These are phyloP conservation scores for Chiua virens DNA, from an alignment of 768 basidiomycete genomes.

Conservation along the genomic window DNA sequence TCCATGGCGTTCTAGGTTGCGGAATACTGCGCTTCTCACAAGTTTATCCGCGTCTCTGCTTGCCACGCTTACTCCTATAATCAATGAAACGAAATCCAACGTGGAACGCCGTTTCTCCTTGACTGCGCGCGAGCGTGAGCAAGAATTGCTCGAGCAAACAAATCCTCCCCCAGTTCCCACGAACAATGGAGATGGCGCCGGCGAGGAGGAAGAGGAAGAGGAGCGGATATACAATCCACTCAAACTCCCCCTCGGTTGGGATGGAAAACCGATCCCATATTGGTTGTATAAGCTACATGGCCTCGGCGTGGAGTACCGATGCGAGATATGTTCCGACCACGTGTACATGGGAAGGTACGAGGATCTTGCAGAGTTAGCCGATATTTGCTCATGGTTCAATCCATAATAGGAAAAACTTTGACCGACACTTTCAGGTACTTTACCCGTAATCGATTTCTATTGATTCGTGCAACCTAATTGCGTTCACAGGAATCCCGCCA, in stretches of 20 bases:
- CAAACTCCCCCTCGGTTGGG: slow-evolving; percentile 96
- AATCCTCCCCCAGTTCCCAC: slow-evolving; percentile 50
- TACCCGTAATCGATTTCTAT: slow-evolving; percentile 10
- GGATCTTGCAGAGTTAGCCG: background rate
- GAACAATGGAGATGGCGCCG: slow-evolving; percentile 44
- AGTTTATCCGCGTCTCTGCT: slow-evolving; percentile 70
- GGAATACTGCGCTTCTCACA: slow-evolving; percentile 69
- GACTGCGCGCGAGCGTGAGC: slow-evolving; percentile 96
- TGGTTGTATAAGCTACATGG: slow-evolving; percentile 99
- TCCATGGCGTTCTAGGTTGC: slow-evolving; percentile 48
- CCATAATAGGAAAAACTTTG: slow-evolving; percentile 81
- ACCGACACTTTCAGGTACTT: slow-evolving; percentile 86
- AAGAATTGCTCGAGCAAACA: slow-evolving; percentile 78
- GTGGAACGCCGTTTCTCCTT: slow-evolving; percentile 96
- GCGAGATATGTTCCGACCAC: slow-evolving; percentile 96
- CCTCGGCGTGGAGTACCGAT: slow-evolving; percentile 95
- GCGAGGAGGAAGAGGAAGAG: slow-evolving; percentile 90
- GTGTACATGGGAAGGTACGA: slow-evolving; percentile 92
- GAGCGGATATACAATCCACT: slow-evolving; percentile 98
- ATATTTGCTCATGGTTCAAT: slow-evolving; percentile 16
- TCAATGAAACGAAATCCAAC: slow-evolving; percentile 92
- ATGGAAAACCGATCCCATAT: slow-evolving; percentile 98
- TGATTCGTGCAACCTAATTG: slow-evolving; percentile 15
- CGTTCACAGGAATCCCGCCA: slow-evolving; percentile 81
- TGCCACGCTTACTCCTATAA: slow-evolving; percentile 54